Conservation (phyloP, 805 yeast genomes). For the Candida orba region DNA sequence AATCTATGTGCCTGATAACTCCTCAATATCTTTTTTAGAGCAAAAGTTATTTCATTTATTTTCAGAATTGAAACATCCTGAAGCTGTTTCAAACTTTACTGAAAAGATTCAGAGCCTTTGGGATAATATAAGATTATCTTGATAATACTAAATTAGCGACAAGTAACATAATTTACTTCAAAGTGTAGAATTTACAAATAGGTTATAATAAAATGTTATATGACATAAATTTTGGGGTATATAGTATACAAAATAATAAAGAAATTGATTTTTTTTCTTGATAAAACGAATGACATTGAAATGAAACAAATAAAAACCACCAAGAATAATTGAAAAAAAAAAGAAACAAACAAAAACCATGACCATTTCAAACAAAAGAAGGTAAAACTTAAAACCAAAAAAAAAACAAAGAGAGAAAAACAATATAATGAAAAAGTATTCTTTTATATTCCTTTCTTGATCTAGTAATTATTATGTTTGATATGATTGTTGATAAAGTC, state of each 20-base stretch:
- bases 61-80: constrained; percentile 2
- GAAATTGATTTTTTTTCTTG: background rate
- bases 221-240: too few species aligned
- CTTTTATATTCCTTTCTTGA: too few species aligned
- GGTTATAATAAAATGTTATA: too few species aligned
- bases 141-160: background rate
- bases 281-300: background rate
- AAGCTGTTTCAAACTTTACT: background rate
- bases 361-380: background rate
- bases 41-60: constrained; percentile 5
- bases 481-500: constrained; percentile 15
- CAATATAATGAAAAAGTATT: too few species aligned
- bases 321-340: background rate
- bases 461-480: background rate
- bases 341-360: background rate
- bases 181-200: background rate
- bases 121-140: constrained; percentile 3
- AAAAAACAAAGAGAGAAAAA: too few species aligned
- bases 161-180: background rate
- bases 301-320: too few species aligned
- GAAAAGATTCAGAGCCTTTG: constrained; percentile 3
- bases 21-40: constrained; percentile 6
- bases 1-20: constrained; percentile 1
- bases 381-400: background rate
- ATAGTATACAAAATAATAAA: too few species aligned